Conservation (phyloP, 2,329 filamentous ascomycete species). For the Colletotrichum sp. region DNA sequence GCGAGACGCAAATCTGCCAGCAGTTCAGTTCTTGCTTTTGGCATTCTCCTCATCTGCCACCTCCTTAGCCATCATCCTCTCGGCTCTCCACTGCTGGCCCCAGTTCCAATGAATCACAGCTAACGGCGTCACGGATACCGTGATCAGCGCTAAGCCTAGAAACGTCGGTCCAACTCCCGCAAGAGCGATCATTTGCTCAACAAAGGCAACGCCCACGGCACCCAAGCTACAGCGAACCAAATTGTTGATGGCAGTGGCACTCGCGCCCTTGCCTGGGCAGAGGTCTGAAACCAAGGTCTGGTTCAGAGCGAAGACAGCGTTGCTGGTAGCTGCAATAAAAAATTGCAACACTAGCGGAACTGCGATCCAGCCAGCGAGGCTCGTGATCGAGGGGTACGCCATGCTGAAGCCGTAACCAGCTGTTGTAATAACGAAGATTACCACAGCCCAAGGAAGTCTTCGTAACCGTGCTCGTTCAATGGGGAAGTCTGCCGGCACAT, state of each 20-base stretch:
- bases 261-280: constrained; percentile 33
- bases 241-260: constrained; percentile 38
- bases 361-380: constrained; percentile 25
- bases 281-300: constrained; percentile 36
- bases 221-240: constrained; percentile 20
- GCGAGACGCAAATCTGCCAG: not conserved
- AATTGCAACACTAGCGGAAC: constrained; percentile 33
- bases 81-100: constrained; percentile 8
- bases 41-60: not conserved
- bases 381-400: constrained; percentile 5
- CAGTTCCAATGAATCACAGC: constrained; percentile 11
- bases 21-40: not conserved
- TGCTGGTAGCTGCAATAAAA: constrained; percentile 38
- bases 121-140: not conserved
- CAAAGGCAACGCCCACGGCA: not conserved
- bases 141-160: not conserved
- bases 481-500: constrained; percentile 39
- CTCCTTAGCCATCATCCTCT: not conserved
- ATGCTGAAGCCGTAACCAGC: constrained; percentile 39
- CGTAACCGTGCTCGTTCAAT: constrained; percentile 44
- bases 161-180: not conserved
- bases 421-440: constrained; percentile 34
- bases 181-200: not conserved
- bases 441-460: constrained; percentile 40
- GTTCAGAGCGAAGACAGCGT: constrained; percentile 39